Conservation (phyloP, 768 basidiomycete species). For the Boletus vermiculosoides region DNA sequence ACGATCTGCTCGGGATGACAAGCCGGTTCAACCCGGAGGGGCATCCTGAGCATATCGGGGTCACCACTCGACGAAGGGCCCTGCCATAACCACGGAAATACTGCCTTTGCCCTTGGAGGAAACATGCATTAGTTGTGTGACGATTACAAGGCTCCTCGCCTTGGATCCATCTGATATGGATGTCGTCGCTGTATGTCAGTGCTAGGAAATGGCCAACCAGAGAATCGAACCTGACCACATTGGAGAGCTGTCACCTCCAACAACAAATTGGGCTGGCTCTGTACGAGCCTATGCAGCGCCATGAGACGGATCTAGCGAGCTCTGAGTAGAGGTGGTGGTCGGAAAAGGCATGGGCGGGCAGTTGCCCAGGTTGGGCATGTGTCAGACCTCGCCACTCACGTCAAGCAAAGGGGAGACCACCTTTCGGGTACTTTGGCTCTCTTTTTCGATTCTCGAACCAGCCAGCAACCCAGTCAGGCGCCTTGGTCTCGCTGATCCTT, state of each 20-base stretch:
- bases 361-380: conserved; percentile 12
- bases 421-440: neutral
- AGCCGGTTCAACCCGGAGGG: neutral
- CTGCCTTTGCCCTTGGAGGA: neutral
- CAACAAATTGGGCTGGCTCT: neutral
- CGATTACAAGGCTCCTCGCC: neutral
- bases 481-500: conserved; percentile 1
- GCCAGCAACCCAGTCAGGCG: neutral
- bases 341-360: conserved; percentile 19
- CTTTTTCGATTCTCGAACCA: neutral
- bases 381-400: conserved; percentile 11
- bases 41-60: neutral
- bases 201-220: no score
- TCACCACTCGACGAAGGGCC: no score
- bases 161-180: conserved; percentile 1
- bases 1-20: neutral
- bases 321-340: neutral
- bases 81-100: neutral
- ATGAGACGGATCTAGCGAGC: conserved; percentile 7
- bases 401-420: neutral
- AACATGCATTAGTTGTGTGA: neutral
- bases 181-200: no score
- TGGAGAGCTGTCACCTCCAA: neutral
- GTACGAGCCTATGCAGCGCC: neutral
- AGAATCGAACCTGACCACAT: neutral